phyloP scores from a whole-genome alignment of 2,329 filamentous ascomycete species.

The Talaromyces sp. region DNA sequence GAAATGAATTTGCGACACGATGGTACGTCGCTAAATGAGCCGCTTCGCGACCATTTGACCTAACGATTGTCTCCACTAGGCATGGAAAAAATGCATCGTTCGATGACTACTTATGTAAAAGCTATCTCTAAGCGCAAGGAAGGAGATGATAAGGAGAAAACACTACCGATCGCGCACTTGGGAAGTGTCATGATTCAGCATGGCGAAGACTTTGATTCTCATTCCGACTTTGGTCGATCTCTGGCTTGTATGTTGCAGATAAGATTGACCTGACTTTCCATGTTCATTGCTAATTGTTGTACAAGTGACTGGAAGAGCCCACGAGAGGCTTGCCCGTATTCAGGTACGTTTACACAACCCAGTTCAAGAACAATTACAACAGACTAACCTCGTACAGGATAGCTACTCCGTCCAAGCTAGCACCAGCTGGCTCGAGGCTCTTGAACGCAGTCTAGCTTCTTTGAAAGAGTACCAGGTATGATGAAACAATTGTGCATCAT shows the following conservation, averaged over 20 bases:
- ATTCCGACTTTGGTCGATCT: slow-evolving; percentile 88
- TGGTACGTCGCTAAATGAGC: slow-evolving; percentile 53
- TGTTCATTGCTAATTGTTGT: slow-evolving; percentile 11
- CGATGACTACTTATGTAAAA: slow-evolving; percentile 82
- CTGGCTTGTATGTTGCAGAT: slow-evolving; percentile 59
- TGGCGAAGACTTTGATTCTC: slow-evolving; percentile 85
- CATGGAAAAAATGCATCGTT: slow-evolving; percentile 83
- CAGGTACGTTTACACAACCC: slow-evolving; percentile 46
- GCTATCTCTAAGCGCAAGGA: slow-evolving; percentile 81
- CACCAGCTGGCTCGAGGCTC: slow-evolving; percentile 81
- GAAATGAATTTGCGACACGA: slow-evolving; percentile 90
- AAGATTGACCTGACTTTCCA: background rate
- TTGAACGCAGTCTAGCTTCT: slow-evolving; percentile 83
- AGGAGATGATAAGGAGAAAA: slow-evolving; percentile 83
- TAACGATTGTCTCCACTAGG: slow-evolving; percentile 1
- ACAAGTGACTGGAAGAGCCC: slow-evolving; percentile 72
- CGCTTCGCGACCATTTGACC: too few species aligned
- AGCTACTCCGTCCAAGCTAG: slow-evolving; percentile 74
- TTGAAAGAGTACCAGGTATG: slow-evolving; percentile 96
- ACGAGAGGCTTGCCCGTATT: slow-evolving; percentile 79
- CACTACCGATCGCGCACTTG: slow-evolving; percentile 71
- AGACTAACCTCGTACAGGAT: slow-evolving; percentile 48
- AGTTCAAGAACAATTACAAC: background rate
- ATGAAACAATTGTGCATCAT: slow-evolving; percentile 11
- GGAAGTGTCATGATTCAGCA: slow-evolving; percentile 83